Evolutionary conservation across 2,329 filamentous ascomycete genomes (phyloP).

Genomic region (Mollisia scopiformis): DNA sequence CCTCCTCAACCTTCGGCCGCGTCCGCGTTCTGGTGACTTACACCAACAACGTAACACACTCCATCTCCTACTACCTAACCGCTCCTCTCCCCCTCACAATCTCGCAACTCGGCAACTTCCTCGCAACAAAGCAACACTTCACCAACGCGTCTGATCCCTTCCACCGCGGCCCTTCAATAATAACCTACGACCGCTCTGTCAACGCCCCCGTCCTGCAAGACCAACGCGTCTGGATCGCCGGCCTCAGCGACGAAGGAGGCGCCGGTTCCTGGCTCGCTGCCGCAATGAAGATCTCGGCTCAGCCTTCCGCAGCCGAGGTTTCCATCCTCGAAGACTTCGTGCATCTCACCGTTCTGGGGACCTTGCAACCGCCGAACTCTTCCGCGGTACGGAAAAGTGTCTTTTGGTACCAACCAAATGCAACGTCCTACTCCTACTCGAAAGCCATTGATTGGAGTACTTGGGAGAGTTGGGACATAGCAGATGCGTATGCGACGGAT

Average conservation of each 20-base stretch:
- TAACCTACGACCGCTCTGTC: conserved; percentile 58
- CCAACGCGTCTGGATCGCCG: conserved; percentile 58
- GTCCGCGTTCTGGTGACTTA: conserved; percentile 52
- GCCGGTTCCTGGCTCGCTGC: conserved; percentile 58
- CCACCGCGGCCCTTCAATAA: conserved; percentile 54
- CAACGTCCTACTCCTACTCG: conserved; percentile 48
- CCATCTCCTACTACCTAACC: conserved; percentile 57
- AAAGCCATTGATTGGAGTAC: conserved; percentile 48
- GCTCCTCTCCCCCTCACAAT: conserved; percentile 46
- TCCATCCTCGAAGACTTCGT: conserved; percentile 57
- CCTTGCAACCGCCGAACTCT: conserved; percentile 50
- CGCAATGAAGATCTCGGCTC: conserved; percentile 55
- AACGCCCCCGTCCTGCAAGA: conserved; percentile 48
- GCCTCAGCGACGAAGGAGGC: conserved; percentile 62
- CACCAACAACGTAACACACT: conserved; percentile 50
- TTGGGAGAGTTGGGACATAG: conserved; percentile 55
- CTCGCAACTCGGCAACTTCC: conserved; percentile 57
- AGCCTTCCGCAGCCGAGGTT: conserved; percentile 52
- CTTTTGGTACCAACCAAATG: conserved; percentile 57
- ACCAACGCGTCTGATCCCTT: conserved; percentile 56
- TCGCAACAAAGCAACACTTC: conserved; percentile 57
- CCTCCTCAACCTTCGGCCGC: conserved; percentile 50
- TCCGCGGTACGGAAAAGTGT: conserved; percentile 54
- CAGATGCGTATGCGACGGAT: conserved; percentile 47
- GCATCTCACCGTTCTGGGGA: conserved; percentile 52